Percentiles rank a stretch among this genome's conserved stretches.
phyloP scores from a whole-genome alignment of 345 rosid genomes.

The Arabis hirsuta region DNA sequence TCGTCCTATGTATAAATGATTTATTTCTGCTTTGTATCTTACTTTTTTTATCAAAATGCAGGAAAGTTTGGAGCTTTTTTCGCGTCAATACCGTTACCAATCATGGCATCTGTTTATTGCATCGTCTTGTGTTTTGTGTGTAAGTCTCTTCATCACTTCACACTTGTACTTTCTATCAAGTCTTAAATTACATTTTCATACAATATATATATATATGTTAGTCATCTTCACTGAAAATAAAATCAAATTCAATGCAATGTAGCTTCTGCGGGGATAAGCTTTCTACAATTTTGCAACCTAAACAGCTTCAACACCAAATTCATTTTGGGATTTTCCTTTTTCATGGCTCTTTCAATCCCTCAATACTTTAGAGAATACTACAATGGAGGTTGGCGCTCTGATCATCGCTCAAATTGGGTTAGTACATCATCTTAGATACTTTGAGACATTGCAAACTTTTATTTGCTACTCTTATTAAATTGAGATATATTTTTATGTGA shows the following conservation, averaged over 20 bases:
- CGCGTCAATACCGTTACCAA: conserved; percentile 71
- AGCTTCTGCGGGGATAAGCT: conserved; percentile 62
- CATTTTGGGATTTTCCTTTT: conserved; percentile 61
- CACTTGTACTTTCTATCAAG: neutral
- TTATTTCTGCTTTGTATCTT: neutral
- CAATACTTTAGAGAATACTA: conserved; percentile 62
- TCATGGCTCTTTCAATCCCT: conserved; percentile 61
- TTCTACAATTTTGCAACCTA: conserved; percentile 67
- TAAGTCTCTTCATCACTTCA: conserved; percentile 40
- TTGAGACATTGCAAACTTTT: neutral
- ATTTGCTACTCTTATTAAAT: neutral
- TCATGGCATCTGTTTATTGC: conserved; percentile 61
- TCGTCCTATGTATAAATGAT: neutral
- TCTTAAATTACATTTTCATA: neutral
- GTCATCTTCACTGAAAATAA: neutral
- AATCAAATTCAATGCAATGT: conserved; percentile 8
- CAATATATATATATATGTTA: conserved; percentile 19
- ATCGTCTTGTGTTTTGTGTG: conserved; percentile 63
- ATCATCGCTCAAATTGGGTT: conserved; percentile 51
- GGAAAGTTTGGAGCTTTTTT: conserved; percentile 72
- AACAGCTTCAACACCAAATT: conserved; percentile 63
- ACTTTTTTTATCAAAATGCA: conserved; percentile 34
- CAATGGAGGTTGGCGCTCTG: conserved; percentile 47
- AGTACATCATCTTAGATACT: conserved; percentile 18
- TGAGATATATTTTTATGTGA: neutral